Evolutionary conservation across 2,329 filamentous ascomycete species (phyloP), one percentile per base, ranked within the genome.

Genomic region (Cercospora sp.): DNA sequence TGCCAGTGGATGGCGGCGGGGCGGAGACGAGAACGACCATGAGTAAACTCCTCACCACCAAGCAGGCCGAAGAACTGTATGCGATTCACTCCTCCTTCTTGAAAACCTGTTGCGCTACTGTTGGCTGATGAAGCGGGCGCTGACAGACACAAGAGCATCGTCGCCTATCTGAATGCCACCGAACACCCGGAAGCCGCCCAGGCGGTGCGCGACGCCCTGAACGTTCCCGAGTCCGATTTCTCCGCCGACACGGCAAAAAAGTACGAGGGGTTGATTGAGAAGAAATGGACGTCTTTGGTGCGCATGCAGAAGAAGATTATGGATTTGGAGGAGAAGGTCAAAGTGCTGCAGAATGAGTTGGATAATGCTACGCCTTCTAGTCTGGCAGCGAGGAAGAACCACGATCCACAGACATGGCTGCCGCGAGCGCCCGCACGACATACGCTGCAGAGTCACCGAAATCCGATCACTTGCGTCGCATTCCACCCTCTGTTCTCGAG

Each of bases 271-370:
- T 81, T 98, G 30, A 82, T 98, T 73, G 94, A 98, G 85, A 97
- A 97, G 87, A 98, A 98, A 84, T 98, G 94, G 94, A 98, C 94
- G 20, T 95, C 93, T 75, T 91, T 98, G 30, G 93, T 97, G 75
- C 87, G 94, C 69, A 81, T 98, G 79, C 94, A 98, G 82, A 97
- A 97, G 81, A 98, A 97, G 91, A 96, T 97, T 77, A 93, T 97
- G 89, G 94, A 98, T 72, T 87, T 97, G 18, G 94, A 97, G 81
- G 87, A 90, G 65, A 88, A 89, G 77, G 91, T 89, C 75, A 81
- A 86, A 23, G 83, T 85, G 28, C 83, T 97, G 36, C 94, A 97
- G 81, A 86, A 87, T 69, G 94, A 97, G 80, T 83, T 97, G 70
- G 92, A 97, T 77, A 92, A 87, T 70, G 90, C 91, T 45, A 96